Base-by-base conservation (phyloP, 2,329 filamentous ascomycete genomes). In the Microdochium bolleyi region DNA sequence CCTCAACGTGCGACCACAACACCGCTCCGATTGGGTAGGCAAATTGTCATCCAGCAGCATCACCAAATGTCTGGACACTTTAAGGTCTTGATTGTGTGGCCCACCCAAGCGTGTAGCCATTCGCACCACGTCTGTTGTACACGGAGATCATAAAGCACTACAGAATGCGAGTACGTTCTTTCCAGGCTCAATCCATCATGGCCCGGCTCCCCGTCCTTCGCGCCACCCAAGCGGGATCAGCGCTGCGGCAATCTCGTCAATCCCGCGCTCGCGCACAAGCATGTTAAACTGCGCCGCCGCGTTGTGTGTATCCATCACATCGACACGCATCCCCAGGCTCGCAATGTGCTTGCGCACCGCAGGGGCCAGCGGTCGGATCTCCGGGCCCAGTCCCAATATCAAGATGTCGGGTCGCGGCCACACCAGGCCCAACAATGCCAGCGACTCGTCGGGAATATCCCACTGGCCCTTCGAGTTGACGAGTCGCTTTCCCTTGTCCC, bases 261-360 rank as follows among this genome's bases (percentile, higher is more conserved):
- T 84, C 1, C 94, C 92, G 51, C 94, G 77, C 73, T 99, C 94
- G 19, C 91, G 97, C n/a, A 91, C 92, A 52, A 99, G 73, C 62
- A 99, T 67, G 66, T 99, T 99, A 69, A 94, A 99, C 67, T 96
- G 91, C 32, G 92, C 87, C 1, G 92, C 89, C 9, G 94, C 94
- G 70, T 97, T 97, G 57, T 90, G 78, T 30, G 94, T 97, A 71
- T 97, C 94, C 64, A 92, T 80, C 3, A 96, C 79, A 64, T 99
- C 94, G 4, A 97, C 77, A 53, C 89, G 78, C 60, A 97, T 88
- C 0, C 94, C 94, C 44, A 97, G 70, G 27, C 81, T 79, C 56
- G 85, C 87, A 53, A 99, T 83, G 60, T 84, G 77, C 54, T 77
- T 77, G 60, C 87, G 84, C 46, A 89, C 89, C 60, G 83, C 78